These are phyloP conservation scores for Coffea eugenioides DNA, from an alignment of 257 asterid genomes.

Conservation along the genomic window DNA sequence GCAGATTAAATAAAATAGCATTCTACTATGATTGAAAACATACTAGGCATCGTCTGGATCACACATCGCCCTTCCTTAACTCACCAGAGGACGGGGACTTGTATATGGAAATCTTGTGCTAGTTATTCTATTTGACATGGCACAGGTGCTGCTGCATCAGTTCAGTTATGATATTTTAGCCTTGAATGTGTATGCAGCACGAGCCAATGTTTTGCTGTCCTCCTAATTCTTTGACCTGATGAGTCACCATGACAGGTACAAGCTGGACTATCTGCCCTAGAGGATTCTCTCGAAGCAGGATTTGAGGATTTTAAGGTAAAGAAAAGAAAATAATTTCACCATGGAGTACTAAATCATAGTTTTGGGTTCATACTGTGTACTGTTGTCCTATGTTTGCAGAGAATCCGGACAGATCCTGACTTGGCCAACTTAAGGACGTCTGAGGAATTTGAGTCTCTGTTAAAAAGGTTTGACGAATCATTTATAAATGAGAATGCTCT, in stretches of 20 bases:
- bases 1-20: background rate
- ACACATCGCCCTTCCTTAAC: background rate
- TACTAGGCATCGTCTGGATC: background rate
- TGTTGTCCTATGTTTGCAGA: slow-evolving; percentile 37
- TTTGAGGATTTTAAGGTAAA: slow-evolving; percentile 71
- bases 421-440: slow-evolving; percentile 67
- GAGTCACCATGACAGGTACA: slow-evolving; percentile 46
- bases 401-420: slow-evolving; percentile 87
- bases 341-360: background rate
- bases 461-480: slow-evolving; percentile 82
- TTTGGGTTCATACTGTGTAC: background rate
- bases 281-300: slow-evolving; percentile 65
- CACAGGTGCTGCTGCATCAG: background rate
- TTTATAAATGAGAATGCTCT: slow-evolving; percentile 90
- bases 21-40: background rate
- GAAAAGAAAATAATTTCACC: background rate
- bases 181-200: background rate
- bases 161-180: background rate
- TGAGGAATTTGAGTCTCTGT: slow-evolving; percentile 58
- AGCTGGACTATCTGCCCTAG: slow-evolving; percentile 81
- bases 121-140: background rate
- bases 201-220: background rate
- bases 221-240: background rate
- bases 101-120: background rate
- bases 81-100: background rate